These are phyloP conservation scores for Trichoderma gracile DNA, from an alignment of 2,329 filamentous ascomycete genomes.

Conservation along the genomic window DNA sequence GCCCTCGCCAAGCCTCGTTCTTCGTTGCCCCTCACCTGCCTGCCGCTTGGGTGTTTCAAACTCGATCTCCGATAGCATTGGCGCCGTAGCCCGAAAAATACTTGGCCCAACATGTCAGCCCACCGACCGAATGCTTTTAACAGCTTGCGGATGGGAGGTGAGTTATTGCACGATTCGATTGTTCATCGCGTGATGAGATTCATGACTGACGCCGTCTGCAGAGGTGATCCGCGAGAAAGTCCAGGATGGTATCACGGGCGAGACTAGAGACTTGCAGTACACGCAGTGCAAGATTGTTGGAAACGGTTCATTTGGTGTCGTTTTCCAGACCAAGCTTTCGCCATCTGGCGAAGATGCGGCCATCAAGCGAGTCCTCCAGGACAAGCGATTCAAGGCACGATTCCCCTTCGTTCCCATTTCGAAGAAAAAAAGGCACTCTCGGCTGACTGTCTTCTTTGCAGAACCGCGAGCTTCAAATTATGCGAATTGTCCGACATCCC, in stretches of 20 bases:
- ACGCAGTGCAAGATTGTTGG: slow-evolving; percentile 99
- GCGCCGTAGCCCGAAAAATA: slow-evolving; percentile 34
- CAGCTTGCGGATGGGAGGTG: slow-evolving; percentile 94
- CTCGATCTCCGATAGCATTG: slow-evolving; percentile 34
- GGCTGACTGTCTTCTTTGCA: slow-evolving; percentile 43
- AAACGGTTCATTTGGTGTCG: slow-evolving; percentile 97
- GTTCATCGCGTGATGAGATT: neutral
- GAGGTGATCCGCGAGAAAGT: slow-evolving; percentile 99
- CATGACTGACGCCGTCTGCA: slow-evolving; percentile 41
- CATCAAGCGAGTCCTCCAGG: slow-evolving; percentile 97
- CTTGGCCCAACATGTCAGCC: slow-evolving; percentile 68
- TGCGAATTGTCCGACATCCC: slow-evolving; percentile 97
- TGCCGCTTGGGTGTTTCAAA: slow-evolving; percentile 30
- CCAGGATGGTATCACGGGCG: slow-evolving; percentile 94
- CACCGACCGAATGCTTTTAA: slow-evolving; percentile 88
- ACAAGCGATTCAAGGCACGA: slow-evolving; percentile 97
- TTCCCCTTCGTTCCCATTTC: slow-evolving; percentile 6
- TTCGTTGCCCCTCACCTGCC: slow-evolving; percentile 36
- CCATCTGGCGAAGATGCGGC: slow-evolving; percentile 98
- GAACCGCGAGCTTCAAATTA: slow-evolving; percentile 99
- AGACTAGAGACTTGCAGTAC: slow-evolving; percentile 95
- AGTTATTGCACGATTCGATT: slow-evolving; percentile 43
- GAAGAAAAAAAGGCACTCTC: too few species aligned
- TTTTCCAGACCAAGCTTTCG: slow-evolving; percentile 98
- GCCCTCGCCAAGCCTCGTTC: slow-evolving; percentile 35